Evolutionary conservation across 331 rosid genomes (phyloP).

Genomic region (Cucumis variabilis): DNA sequence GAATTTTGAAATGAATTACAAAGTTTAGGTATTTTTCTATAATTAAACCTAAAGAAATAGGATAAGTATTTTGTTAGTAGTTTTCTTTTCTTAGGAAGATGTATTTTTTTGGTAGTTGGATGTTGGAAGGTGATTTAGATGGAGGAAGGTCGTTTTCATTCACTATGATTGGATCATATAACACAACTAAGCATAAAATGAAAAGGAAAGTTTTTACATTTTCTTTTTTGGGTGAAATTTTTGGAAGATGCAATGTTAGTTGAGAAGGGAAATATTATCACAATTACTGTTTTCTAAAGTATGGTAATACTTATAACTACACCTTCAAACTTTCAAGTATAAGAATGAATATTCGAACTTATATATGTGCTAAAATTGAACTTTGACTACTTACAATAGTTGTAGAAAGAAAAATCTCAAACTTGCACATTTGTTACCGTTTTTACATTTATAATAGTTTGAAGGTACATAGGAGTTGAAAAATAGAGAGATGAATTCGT

Average conservation of each 20-base stretch:
- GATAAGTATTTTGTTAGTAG: not conserved
- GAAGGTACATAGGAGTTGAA: too few species aligned
- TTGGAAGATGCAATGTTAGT: not conserved
- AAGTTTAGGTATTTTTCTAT: not conserved
- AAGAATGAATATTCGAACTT: too few species aligned
- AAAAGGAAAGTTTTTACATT: not conserved
- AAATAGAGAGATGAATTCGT: too few species aligned
- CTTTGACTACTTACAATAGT: too few species aligned
- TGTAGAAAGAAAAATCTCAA: too few species aligned
- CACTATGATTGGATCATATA: not conserved
- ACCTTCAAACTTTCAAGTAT: too few species aligned
- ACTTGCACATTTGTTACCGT: too few species aligned
- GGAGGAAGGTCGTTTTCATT: conserved; percentile 6
- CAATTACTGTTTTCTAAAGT: not conserved
- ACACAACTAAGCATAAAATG: not conserved
- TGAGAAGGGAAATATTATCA: not conserved
- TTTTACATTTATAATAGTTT: too few species aligned
- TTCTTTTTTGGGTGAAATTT: not conserved
- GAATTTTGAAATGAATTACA: too few species aligned
- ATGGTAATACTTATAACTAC: too few species aligned
- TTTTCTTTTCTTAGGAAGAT: not conserved
- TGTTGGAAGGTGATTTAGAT: not conserved
- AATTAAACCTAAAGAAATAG: not conserved
- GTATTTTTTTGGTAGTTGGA: not conserved
- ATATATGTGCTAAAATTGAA: too few species aligned